phyloP scores from a whole-genome alignment of 768 basidiomycete species.

The Auriculariales sp. region DNA sequence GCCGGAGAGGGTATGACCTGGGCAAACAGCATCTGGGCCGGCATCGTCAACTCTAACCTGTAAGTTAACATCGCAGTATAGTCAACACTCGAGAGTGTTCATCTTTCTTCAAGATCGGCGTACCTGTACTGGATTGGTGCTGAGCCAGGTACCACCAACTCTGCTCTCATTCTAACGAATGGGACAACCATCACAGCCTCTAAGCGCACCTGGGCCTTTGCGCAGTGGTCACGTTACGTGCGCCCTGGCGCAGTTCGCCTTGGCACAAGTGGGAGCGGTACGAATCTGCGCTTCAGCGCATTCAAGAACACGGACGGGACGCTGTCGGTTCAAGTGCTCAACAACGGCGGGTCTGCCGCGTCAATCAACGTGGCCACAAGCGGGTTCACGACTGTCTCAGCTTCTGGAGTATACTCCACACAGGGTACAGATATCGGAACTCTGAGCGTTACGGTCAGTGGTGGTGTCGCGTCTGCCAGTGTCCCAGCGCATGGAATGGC shows the following conservation, averaged over 20 bases:
- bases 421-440: neutral
- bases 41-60: conserved; percentile 3
- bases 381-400: neutral
- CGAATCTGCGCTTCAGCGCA: conserved; percentile 1
- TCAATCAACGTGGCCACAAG: neutral
- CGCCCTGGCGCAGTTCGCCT: conserved; percentile 6
- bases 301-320: conserved; percentile 6
- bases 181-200: conserved; percentile 1
- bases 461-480: neutral
- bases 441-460: neutral
- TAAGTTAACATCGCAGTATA: too few relatives aligned
- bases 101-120: too few relatives aligned
- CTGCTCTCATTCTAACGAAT: conserved; percentile 1
- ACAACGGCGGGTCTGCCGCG: neutral
- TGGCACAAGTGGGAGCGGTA: neutral
- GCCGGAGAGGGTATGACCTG: conserved; percentile 1
- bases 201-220: conserved; percentile 6
- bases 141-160: conserved; percentile 1
- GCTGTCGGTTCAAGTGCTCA: neutral
- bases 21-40: conserved; percentile 2
- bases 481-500: neutral
- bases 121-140: conserved; percentile 7
- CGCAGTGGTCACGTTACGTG: conserved; percentile 6
- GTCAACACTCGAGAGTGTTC: too few relatives aligned
- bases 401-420: neutral